Base-by-base conservation (phyloP, 306 rosid species). In the Quercus glauca region DNA sequence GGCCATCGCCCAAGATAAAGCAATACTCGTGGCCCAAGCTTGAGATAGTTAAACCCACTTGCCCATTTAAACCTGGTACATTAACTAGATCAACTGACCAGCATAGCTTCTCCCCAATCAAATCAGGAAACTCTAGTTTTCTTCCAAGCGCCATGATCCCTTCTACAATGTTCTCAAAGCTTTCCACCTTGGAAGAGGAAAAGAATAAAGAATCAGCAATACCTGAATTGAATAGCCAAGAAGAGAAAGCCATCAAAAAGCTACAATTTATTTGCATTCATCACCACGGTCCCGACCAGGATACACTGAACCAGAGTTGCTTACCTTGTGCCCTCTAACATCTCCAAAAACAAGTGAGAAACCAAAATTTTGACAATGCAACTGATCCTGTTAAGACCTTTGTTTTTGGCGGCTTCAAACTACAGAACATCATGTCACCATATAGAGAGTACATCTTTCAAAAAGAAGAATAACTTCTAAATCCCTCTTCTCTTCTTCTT, bases 11-110 rank as follows among this genome's bases (percentile, higher is more conserved):
- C 41, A 91, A 94, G 55, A 88, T 97, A 83, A 89, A 93, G 57
- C 89, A 89, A 58, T 86, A 45, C 87, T 86, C 88, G 75, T 91
- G 89, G 83, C 97, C 97, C 23, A 92, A 89, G 78, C 91, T 94
- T 43, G 94, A 92, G 83, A 94, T 94, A 65, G 88, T 87, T 15
- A 90, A 92, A 79, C 94, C 96, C 3, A 18, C 57, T 78, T 59
- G 76, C 59, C 84, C 75, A 17, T 74, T 67, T 57, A 88, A 84
- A 71, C 37, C 78, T 26, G 57, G 73, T 21, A 64, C 85, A 43
- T 37, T 37, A 37, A 37, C 43, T 37, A 0, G 43, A 37, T 79
- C 85, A 19, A 5, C 59, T 6, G 76, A 73, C 19, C 21, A 75
- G 3, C 57, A 33, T 20, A 4, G 52, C 65, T 21, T 52, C 10